These are phyloP conservation scores for Rhodofomes roseus DNA, from an alignment of 1,284 basidiomycete genomes.

Conservation along the genomic window DNA sequence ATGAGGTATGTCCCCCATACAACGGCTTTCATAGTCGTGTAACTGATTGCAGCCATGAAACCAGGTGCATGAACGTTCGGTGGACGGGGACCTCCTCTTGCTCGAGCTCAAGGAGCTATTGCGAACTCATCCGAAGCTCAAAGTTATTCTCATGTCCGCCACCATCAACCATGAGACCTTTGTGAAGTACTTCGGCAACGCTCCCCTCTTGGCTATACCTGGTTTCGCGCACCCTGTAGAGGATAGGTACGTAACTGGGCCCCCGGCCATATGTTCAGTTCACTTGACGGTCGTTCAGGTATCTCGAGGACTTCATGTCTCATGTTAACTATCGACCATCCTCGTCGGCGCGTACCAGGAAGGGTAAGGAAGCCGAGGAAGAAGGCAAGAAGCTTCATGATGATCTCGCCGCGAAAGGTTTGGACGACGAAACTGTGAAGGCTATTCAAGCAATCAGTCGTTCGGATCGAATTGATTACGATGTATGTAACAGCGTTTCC, in stretches of 20 bases:
- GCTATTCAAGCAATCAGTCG: slow-evolving; percentile 62
- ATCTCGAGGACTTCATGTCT: slow-evolving; percentile 78
- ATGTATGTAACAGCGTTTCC: slow-evolving; percentile 35
- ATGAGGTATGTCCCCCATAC: slow-evolving; percentile 70
- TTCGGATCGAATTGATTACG: slow-evolving; percentile 72
- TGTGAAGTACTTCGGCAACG: slow-evolving; percentile 74
- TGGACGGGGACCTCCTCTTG: slow-evolving; percentile 88
- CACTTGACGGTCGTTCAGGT: slow-evolving; percentile 38
- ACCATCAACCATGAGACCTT: slow-evolving; percentile 90
- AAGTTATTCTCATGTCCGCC: slow-evolving; percentile 84
- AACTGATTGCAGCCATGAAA: not conserved
- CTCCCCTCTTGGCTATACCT: slow-evolving; percentile 82
- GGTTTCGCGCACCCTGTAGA: slow-evolving; percentile 80
- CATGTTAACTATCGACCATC: slow-evolving; percentile 44
- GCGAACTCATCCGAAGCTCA: slow-evolving; percentile 65
- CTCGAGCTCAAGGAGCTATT: slow-evolving; percentile 83
- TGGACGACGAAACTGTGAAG: slow-evolving; percentile 50
- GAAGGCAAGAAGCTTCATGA: slow-evolving; percentile 44
- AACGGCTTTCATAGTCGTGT: not conserved
- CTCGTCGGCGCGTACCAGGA: slow-evolving; percentile 29
- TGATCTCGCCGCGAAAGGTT: slow-evolving; percentile 45
- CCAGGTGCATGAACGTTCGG: slow-evolving; percentile 86
- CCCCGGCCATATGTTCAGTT: not conserved
- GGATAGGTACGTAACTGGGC: slow-evolving; percentile 53
- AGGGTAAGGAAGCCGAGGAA: slow-evolving; percentile 33